Conservation (phyloP, 768 basidiomycete species). For the Leucosporidium creatinivorum region DNA sequence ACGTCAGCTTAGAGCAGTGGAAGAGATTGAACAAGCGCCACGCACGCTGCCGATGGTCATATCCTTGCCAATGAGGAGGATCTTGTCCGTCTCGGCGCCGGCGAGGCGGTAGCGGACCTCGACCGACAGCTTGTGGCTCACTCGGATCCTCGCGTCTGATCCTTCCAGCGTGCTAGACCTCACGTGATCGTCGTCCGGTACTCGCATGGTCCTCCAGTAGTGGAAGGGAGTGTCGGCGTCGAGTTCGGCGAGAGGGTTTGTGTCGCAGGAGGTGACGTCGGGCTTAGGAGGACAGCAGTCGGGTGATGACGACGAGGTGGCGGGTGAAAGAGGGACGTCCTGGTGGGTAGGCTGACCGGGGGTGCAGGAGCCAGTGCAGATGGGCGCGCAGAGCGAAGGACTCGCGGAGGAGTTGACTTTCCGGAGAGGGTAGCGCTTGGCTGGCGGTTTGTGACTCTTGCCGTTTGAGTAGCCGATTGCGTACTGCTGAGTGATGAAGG, state of each 20-base stretch:
- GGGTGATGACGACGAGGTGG: not conserved
- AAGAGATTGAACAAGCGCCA: not conserved
- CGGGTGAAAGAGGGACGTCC: not conserved
- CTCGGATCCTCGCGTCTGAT: constrained; percentile 10
- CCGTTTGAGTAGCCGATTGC: not conserved
- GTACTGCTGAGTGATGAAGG: constrained; percentile 11
- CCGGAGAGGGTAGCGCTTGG: no score
- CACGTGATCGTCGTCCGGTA: constrained; percentile 23
- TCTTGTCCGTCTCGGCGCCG: constrained; percentile 4
- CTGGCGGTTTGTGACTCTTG: no score
- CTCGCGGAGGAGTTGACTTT: not conserved
- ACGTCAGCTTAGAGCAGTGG: not conserved
- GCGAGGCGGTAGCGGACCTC: constrained; percentile 18
- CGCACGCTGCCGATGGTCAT: constrained; percentile 10
- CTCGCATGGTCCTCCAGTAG: constrained; percentile 16
- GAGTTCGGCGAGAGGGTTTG: constrained; percentile 3
- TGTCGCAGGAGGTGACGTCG: not conserved
- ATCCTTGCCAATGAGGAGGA: constrained; percentile 17
- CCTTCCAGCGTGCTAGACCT: constrained; percentile 22
- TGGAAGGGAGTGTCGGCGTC: constrained; percentile 3
- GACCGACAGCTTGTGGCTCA: constrained; percentile 9
- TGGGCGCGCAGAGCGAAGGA: constrained; percentile 9
- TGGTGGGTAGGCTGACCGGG: not conserved
- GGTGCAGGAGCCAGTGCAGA: not conserved
- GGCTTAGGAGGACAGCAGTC: not conserved